A percentile compares a stretch with the other conserved stretches of the same genome.
Evolutionary conservation across 1,284 basidiomycete species (phyloP).

Genomic region (Leccinum huronense): DNA sequence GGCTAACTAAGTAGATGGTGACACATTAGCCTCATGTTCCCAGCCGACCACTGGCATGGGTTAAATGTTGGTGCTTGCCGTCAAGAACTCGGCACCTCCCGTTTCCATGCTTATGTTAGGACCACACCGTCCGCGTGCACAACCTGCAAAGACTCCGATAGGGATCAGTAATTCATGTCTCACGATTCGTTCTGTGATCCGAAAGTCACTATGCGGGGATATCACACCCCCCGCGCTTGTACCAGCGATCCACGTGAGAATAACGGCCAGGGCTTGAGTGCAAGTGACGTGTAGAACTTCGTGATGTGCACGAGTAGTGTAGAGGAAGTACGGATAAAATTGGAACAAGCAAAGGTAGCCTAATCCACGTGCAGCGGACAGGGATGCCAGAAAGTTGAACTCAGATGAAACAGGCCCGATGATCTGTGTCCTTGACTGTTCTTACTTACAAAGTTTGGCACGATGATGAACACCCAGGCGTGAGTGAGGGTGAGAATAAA

Average conservation of each 20-base stretch:
- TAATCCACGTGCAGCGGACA: neutral
- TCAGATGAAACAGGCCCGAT: neutral
- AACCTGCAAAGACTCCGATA: neutral
- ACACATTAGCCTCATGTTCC: conserved; percentile 1
- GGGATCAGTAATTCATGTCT: neutral
- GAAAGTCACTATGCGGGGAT: neutral
- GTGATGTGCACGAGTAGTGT: neutral
- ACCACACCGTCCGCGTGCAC: neutral
- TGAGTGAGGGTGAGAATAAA: neutral
- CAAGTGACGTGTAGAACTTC: neutral
- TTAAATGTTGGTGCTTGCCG: neutral
- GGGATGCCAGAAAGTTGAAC: neutral
- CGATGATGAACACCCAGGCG: neutral
- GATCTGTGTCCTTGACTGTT: neutral
- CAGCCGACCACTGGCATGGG: neutral
- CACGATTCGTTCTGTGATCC: neutral
- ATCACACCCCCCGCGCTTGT: neutral
- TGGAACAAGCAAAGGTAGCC: neutral
- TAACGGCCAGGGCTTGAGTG: neutral
- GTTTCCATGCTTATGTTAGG: neutral
- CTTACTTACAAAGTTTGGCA: neutral
- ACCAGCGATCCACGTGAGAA: neutral
- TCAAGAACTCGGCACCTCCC: neutral
- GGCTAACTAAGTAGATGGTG: neutral
- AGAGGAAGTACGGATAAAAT: neutral